A percentile compares a stretch with the other conserved stretches of the same genome.
Evolutionary conservation across 495 filamentous ascomycete genomes (phyloP).

Genomic region (Margaritispora aquatica): DNA sequence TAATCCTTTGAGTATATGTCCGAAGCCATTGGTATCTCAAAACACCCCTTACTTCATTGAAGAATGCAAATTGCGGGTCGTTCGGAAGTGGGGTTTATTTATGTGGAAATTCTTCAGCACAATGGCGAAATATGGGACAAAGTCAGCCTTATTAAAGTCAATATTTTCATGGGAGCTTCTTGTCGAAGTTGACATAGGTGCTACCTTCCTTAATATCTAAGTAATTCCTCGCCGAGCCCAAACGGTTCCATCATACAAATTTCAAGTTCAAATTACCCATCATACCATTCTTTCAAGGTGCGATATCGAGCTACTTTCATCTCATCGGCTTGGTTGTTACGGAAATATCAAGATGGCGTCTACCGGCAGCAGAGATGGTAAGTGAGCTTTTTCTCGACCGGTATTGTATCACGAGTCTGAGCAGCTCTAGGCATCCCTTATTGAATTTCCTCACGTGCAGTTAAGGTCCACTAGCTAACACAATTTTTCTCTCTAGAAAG

Average conservation of each 20-base stretch:
- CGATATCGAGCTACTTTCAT: too few relatives aligned
- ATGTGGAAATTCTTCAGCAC: not conserved
- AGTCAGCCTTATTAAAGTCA: not conserved
- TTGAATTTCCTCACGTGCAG: conserved; percentile 2
- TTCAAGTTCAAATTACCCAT: too few relatives aligned
- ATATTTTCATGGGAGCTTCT: not conserved
- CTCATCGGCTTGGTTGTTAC: too few relatives aligned
- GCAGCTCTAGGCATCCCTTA: not conserved
- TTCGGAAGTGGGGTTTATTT: not conserved
- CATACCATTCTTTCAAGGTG: too few relatives aligned
- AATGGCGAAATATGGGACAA: not conserved
- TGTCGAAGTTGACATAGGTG: not conserved
- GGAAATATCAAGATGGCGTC: not conserved
- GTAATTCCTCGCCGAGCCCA: not conserved
- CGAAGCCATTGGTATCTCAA: too few relatives aligned
- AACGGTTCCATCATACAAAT: too few relatives aligned
- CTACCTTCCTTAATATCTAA: not conserved
- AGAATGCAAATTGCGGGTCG: not conserved
- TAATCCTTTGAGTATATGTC: too few relatives aligned
- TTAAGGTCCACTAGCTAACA: conserved; percentile 9
- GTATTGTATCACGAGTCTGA: not conserved
- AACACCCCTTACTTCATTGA: not conserved
- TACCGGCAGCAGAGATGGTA: not conserved
- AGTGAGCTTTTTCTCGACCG: not conserved
- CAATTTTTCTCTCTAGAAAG: not conserved